These are phyloP conservation scores for Linnemannia hyalina DNA, from an alignment of 192 early-diverging fungal species.

Conservation along the genomic window DNA sequence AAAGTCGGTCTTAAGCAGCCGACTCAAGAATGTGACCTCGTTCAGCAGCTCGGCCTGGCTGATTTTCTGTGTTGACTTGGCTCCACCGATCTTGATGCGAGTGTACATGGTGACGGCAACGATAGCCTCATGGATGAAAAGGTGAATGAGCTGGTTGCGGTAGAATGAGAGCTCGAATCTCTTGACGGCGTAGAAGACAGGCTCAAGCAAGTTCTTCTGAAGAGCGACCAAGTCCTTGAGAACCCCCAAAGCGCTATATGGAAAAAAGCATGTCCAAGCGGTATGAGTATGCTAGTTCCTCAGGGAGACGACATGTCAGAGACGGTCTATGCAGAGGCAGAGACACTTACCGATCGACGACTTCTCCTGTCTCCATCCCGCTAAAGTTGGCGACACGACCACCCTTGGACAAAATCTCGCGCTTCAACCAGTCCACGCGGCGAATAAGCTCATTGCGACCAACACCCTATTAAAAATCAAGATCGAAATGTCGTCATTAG, in stretches of 20 bases:
- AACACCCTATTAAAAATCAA: conserved; percentile 59
- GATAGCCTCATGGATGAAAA: conserved; percentile 69
- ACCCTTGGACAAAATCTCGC: conserved; percentile 74
- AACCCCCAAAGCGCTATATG: conserved; percentile 69
- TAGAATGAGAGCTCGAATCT: conserved; percentile 88
- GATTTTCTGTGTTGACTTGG: conserved; percentile 76
- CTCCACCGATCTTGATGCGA: conserved; percentile 82
- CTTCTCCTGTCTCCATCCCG: conserved; percentile 73
- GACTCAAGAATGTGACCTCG: conserved; percentile 80
- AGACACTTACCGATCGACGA: conserved; percentile 76
- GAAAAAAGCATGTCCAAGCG: background rate
- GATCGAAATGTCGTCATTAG: background rate
- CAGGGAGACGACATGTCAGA: background rate
- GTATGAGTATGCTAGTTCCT: background rate
- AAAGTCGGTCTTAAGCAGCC: conserved; percentile 83
- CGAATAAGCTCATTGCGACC: conserved; percentile 78
- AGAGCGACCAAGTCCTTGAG: conserved; percentile 83
- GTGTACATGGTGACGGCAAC: conserved; percentile 82
- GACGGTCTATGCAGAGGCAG: background rate
- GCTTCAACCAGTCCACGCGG: conserved; percentile 79
- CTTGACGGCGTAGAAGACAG: conserved; percentile 85
- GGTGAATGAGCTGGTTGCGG: conserved; percentile 79
- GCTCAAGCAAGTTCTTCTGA: conserved; percentile 83
- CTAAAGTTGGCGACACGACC: conserved; percentile 86
- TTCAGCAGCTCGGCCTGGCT: conserved; percentile 65